A percentile compares a stretch with the other conserved stretches of the same genome.
phyloP scores from a whole-genome alignment of 75 land plant genomes.

The Larix kaempferi region DNA sequence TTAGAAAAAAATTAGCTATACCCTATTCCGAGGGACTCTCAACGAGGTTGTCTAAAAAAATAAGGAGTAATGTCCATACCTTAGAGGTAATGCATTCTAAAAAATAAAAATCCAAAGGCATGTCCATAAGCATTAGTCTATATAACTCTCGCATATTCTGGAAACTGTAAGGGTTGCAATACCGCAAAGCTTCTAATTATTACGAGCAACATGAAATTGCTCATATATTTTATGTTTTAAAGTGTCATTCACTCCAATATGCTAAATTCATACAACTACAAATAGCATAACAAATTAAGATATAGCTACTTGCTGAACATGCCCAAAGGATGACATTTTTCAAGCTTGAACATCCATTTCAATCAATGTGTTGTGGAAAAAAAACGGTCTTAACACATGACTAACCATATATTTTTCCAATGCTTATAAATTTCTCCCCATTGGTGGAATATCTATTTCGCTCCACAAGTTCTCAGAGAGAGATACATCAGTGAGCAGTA shows the following conservation, averaged over 20 bases:
- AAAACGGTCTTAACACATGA: no score
- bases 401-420: no score
- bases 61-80: slow-evolving; percentile 32
- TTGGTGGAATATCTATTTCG: no score
- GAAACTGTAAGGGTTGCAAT: slow-evolving; percentile 26
- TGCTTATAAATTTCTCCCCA: no score
- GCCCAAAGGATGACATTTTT: slow-evolving; percentile 97
- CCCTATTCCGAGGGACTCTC: background rate
- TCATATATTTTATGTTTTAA: no score
- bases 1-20: background rate
- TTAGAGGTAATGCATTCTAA: slow-evolving; percentile 72
- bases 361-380: slow-evolving; percentile 87
- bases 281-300: background rate
- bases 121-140: slow-evolving; percentile 20
- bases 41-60: background rate
- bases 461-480: no score
- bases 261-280: background rate
- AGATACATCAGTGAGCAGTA: no score
- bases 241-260: no score
- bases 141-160: slow-evolving; percentile 24
- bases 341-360: slow-evolving; percentile 98
- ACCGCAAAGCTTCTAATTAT: slow-evolving; percentile 4
- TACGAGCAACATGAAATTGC: background rate
- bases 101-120: slow-evolving; percentile 29
- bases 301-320: slow-evolving; percentile 89